These are phyloP conservation scores for Wallacemonas rigidus DNA, from an alignment of 208 protist species.

Conservation along the genomic window DNA sequence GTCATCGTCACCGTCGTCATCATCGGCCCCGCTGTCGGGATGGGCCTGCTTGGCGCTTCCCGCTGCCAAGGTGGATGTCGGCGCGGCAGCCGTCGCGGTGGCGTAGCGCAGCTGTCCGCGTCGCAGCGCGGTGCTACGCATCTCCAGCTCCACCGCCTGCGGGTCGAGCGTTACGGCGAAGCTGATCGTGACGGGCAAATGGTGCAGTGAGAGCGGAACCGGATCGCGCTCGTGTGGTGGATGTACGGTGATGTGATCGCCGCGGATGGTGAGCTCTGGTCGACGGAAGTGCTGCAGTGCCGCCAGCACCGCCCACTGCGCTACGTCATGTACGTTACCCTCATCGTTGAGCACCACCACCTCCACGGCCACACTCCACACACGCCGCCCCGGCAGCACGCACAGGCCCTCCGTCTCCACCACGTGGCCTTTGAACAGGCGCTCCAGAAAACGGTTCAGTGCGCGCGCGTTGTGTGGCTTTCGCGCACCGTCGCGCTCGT, in stretches of 20 bases:
- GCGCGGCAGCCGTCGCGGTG: background rate
- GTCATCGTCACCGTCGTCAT: background rate
- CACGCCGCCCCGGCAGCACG: constrained; percentile 92
- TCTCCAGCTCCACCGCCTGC: constrained; percentile 32
- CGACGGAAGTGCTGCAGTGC: constrained; percentile 93
- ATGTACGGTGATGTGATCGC: constrained; percentile 85
- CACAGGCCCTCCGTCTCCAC: constrained; percentile 96
- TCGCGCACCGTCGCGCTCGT: constrained; percentile 61
- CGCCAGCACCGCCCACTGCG: constrained; percentile 82
- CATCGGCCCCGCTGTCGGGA: too few relatives aligned
- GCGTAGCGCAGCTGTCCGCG: constrained; percentile 5
- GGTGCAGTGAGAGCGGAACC: constrained; percentile 94
- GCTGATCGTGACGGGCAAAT: constrained; percentile 88
- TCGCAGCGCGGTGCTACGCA: constrained; percentile 31
- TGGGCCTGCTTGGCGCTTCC: background rate
- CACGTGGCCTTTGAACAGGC: constrained; percentile 86
- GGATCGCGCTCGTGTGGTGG: constrained; percentile 92
- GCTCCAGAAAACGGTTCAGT: constrained; percentile 83
- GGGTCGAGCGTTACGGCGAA: constrained; percentile 73
- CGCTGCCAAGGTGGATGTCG: background rate
- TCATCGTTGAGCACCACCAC: constrained; percentile 94
- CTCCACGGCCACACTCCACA: constrained; percentile 88
- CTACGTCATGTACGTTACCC: constrained; percentile 93
- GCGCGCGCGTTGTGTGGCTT: constrained; percentile 17
- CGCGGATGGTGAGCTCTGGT: constrained; percentile 93